phyloP scores from a whole-genome alignment of 352 stramenopile species.

The Phytophthora pinifolia region DNA sequence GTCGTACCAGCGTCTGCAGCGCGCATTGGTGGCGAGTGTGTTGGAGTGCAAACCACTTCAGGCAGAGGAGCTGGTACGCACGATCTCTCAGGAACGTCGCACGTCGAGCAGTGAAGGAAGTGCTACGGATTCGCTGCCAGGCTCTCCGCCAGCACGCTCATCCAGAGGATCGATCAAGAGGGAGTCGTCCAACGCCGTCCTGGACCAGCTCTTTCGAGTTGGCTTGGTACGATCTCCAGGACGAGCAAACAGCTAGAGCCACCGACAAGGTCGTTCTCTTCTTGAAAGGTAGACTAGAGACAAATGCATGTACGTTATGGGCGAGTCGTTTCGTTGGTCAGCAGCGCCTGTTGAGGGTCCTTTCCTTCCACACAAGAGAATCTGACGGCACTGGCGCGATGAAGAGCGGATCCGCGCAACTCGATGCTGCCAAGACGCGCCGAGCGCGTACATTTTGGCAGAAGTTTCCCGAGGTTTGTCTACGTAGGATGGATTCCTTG shows the following conservation, averaged over 20 bases:
- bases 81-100: conserved; percentile 24
- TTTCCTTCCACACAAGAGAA: background rate
- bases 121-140: background rate
- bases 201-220: conserved; percentile 27
- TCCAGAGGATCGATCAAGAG: conserved; percentile 17
- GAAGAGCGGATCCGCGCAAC: conserved; percentile 7
- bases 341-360: conserved; percentile 17
- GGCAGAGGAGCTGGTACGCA: conserved; percentile 28
- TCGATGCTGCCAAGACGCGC: conserved; percentile 1
- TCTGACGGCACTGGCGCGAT: conserved; percentile 2
- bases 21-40: conserved; percentile 54
- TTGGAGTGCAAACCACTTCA: conserved; percentile 51
- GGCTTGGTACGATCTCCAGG: conserved; percentile 23
- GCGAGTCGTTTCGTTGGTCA: conserved; percentile 14
- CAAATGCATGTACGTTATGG: conserved; percentile 11
- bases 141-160: conserved; percentile 3
- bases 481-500: background rate
- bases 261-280: background rate
- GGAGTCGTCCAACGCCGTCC: conserved; percentile 19
- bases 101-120: conserved; percentile 6
- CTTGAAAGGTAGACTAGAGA: conserved; percentile 5
- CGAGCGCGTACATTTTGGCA: conserved; percentile 60
- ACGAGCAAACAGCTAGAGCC: conserved; percentile 15
- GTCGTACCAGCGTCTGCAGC: conserved; percentile 60
- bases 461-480: conserved; percentile 59